These are phyloP conservation scores for Asterophora lycoperdoides DNA, from an alignment of 768 basidiomycete species.

Conservation along the genomic window DNA sequence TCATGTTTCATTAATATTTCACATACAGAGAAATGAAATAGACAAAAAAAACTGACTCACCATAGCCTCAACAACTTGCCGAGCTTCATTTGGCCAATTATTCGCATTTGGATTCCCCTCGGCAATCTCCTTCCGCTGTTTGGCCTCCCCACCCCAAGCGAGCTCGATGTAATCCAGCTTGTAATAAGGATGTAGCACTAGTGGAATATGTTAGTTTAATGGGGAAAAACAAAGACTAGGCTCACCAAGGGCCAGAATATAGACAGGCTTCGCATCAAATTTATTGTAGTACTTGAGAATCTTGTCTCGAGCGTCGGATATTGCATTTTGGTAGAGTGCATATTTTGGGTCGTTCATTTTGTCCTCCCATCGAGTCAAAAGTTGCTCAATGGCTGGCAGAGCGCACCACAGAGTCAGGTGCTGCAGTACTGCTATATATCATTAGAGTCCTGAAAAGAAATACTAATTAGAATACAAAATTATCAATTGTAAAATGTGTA, in stretches of 20 bases:
- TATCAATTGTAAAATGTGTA: background rate
- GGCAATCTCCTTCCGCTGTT: slow-evolving; percentile 16
- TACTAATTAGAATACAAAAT: background rate
- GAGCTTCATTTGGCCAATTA: slow-evolving; percentile 14
- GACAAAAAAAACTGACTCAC: slow-evolving; percentile 9
- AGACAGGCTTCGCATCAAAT: too few species aligned
- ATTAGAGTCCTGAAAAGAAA: slow-evolving; percentile 18
- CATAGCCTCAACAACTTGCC: slow-evolving; percentile 9
- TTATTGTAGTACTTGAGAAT: too few species aligned
- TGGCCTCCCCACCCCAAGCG: slow-evolving; percentile 24
- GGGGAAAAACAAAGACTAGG: background rate
- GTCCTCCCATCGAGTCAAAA: too few species aligned
- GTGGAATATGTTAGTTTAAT: background rate
- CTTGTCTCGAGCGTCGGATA: slow-evolving; percentile 21
- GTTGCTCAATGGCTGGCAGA: too few species aligned
- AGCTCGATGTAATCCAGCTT: slow-evolving; percentile 24
- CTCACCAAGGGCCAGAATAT: slow-evolving; percentile 25
- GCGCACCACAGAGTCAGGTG: slow-evolving; percentile 22
- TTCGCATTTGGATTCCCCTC: too few species aligned
- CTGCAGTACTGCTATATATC: slow-evolving; percentile 14
- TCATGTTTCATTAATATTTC: too few species aligned
- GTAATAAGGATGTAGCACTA: too few species aligned
- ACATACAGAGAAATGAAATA: background rate
- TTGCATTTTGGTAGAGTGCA: slow-evolving; percentile 13
- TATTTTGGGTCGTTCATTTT: slow-evolving; percentile 7